Evolutionary conservation across 768 basidiomycete genomes (phyloP), one percentile per base, ranked within the genome.

Genomic region (Lentinus tigrinus): DNA sequence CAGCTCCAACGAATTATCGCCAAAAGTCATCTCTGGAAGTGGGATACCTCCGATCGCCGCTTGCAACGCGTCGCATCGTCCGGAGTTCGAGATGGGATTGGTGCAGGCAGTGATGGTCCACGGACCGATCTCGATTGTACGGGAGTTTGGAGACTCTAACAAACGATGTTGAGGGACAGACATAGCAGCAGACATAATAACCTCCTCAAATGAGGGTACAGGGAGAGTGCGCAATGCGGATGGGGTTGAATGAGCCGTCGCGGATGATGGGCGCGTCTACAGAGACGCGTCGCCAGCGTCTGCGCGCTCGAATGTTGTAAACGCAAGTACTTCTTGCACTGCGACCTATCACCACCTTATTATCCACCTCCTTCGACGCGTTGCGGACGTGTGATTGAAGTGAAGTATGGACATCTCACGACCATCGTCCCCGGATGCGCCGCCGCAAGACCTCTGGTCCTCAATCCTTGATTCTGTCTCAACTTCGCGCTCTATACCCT

Each of bases 1-100:
- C 24, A 98, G 73, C 3, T 78, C 74, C 9, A 99, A 78, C 16
- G 69, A 70, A 72, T 98, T 98, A 71, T 82, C 84, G 5, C 94
- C 95, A 67, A 98, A 98, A 0, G 91, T 94, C 93, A 98, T 98
- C 70, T 99, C 97, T 2, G 97, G 97, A 1, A 96, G 73, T 0
- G 96, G 91, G 24, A 98, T 78, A 2, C 67, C 69, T 10, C 87
- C 85, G 4, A 92, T 75, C 0, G 72, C 63, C 6, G 81, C 74
- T 50, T 90, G 87, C 46, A 93, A 73, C 0, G 78, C 77, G 68
- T 95, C 90, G 60, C 84, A 85, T 64, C 93, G 86, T 44, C 75
- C 70, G 1, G 93, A 88, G 67, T 87, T 88, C 23, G 91, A 90
- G 67, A 95, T 95, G 9, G 91, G 83, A 62, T 85, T 82, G 23